Percentiles rank a stretch among this genome's conserved stretches.
Evolutionary conservation across 2,329 filamentous ascomycete genomes (phyloP).

Genomic region (Fusarium sarcochroum): DNA sequence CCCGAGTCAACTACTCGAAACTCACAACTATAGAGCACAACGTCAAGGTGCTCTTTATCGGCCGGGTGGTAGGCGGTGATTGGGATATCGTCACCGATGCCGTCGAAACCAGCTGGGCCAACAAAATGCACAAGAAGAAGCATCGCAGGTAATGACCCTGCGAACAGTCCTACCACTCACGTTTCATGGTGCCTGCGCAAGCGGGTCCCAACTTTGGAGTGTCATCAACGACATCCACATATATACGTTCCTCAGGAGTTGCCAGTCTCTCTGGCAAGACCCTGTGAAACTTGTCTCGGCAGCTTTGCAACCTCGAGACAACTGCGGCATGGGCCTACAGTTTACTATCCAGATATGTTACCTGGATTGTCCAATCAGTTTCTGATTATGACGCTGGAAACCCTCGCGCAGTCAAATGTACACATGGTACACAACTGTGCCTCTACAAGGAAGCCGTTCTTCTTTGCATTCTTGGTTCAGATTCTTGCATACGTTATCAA

Average conservation of each 20-base stretch:
- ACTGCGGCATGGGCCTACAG: slow-evolving; percentile 5
- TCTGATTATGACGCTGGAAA: slow-evolving; percentile 1
- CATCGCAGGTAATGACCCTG: slow-evolving; percentile 36
- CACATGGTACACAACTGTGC: slow-evolving; percentile 1
- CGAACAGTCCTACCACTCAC: slow-evolving; percentile 39
- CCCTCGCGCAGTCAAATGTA: not conserved
- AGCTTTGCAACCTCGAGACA: slow-evolving; percentile 31
- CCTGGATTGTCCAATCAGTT: slow-evolving; percentile 1
- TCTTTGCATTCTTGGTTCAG: slow-evolving; percentile 14
- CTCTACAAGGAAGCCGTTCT: slow-evolving; percentile 24
- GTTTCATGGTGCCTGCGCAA: slow-evolving; percentile 43
- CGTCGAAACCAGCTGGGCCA: slow-evolving; percentile 65
- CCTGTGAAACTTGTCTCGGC: slow-evolving; percentile 40
- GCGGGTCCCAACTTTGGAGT: slow-evolving; percentile 41
- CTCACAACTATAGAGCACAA: slow-evolving; percentile 71
- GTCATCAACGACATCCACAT: slow-evolving; percentile 40
- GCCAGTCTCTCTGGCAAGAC: slow-evolving; percentile 28
- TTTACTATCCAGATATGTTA: slow-evolving; percentile 10
- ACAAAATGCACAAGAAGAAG: slow-evolving; percentile 58
- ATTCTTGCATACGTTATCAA: slow-evolving; percentile 3
- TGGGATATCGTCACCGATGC: slow-evolving; percentile 60
- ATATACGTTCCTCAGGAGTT: slow-evolving; percentile 52
- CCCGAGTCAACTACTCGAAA: slow-evolving; percentile 71
- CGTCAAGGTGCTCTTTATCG: slow-evolving; percentile 69
- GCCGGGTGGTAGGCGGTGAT: slow-evolving; percentile 58